Evolutionary conservation across 805 yeast species (phyloP).

Genomic region (Starmerella potacharoeniae): DNA sequence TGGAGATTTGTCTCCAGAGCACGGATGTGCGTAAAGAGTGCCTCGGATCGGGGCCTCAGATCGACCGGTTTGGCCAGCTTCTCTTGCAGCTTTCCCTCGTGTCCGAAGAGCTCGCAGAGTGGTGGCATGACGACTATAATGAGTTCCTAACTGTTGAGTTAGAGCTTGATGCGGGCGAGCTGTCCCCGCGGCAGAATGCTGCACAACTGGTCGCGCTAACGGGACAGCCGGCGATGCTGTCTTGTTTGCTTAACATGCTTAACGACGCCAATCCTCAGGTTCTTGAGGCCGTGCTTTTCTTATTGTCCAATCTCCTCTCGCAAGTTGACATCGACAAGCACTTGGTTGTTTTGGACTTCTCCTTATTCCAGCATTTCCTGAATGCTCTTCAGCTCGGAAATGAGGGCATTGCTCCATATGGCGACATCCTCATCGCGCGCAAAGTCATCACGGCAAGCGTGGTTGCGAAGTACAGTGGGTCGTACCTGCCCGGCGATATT

Average conservation of each 20-base stretch:
- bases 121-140: slow-evolving; percentile 55
- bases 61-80: slow-evolving; percentile 12
- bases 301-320: slow-evolving; percentile 16
- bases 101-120: slow-evolving; percentile 33
- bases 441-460: slow-evolving; percentile 19
- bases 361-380: slow-evolving; percentile 9
- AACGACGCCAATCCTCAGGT: not conserved
- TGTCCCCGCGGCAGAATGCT: slow-evolving; percentile 49
- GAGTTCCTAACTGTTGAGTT: slow-evolving; percentile 60
- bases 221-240: slow-evolving; percentile 24
- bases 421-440: slow-evolving; percentile 20
- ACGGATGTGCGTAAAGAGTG: slow-evolving; percentile 1
- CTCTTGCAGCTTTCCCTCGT: slow-evolving; percentile 34
- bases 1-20: slow-evolving; percentile 16
- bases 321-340: slow-evolving; percentile 18
- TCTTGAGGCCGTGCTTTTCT: slow-evolving; percentile 19
- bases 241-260: slow-evolving; percentile 8
- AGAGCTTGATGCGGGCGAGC: slow-evolving; percentile 45
- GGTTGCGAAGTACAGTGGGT: slow-evolving; percentile 20
- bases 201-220: slow-evolving; percentile 46
- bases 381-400: slow-evolving; percentile 4
- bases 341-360: not conserved
- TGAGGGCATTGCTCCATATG: not conserved
- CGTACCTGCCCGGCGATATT: slow-evolving; percentile 10
- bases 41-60: not conserved